Evolutionary conservation across 495 filamentous ascomycete genomes (phyloP), one percentile per base, ranked within the genome.

Genomic region (Podospora tetraspora): DNA sequence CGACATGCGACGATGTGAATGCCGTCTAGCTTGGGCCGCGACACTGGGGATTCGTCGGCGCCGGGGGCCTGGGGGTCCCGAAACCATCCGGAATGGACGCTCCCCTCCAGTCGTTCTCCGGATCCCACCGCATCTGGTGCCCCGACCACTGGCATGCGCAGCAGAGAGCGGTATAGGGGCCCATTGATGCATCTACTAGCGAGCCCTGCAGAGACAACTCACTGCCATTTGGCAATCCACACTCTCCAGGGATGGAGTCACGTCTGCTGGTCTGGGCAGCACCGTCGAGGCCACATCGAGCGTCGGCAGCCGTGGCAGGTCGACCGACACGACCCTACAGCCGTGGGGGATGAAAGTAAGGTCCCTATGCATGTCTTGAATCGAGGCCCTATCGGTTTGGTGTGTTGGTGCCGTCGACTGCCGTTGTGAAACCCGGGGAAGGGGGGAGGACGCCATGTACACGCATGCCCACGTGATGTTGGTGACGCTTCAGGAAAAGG

Each of bases 141-240:
- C 24, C 16, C 32, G 58, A 29, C 65, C 65, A 66, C 65, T 66
- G 65, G 60, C 30, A 13, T 13, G 6, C 65, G 58, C 65, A 66
- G 65, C 16, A 9, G 21, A 22, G 24, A 57, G 23, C 23, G 27
- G 63, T 56, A 65, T 57, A 43, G 21, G 57, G 63, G 57, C 63
- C 63, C 63, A 59, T 25, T 25, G 65, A 56, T 52, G 65, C 65
- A 19, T 61, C 32, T n/a, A 19, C 65, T 66, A 66, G 65, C 65
- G 61, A 66, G 65, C 65, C 65, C 25, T 60, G 25, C 65, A 59
- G 58, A 32, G 64, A 66, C 64, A 66, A 19, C 65, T 61, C 58
- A 61, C 22, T 66, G 65, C 65, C 65, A 66, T 66, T 66, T 66
- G 65, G 65, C 65, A 66, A 66, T 66, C 57, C 65, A 21, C 43